Base-by-base conservation (phyloP, 208 protist genomes). In the Acanthamoeba royreba region DNA sequence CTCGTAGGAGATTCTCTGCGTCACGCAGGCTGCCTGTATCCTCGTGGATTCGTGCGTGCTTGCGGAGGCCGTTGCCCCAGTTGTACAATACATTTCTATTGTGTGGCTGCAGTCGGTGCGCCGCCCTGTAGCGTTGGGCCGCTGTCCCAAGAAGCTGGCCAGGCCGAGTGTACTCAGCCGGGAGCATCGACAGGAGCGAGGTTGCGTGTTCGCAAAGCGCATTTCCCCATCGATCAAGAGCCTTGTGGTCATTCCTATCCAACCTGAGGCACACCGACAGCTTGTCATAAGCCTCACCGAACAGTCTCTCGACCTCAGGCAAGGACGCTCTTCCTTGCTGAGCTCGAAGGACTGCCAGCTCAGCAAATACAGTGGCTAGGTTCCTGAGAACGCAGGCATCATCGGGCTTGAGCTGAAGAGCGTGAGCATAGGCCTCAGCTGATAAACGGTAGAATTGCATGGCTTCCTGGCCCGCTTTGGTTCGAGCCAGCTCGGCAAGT, bases 131-230 rank as follows among this genome's bases (percentile, higher is more conserved):
- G 1, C 47, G 40, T 42, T 92, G 42, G 0, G 40, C 58, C 40
- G 87, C 87, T 61, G 42, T 40, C 9, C 42, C 63, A 35, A 92
- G 61, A 5, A 92, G 61, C 58, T 69, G 40, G 40, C 45, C 38
- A 0, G 83, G 52, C 13, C 83, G 83, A 0, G 63, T 40, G 58
- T 28, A 92, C 28, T 69, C 52, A 28, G 19, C 25, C 1, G 87
- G 87, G 17, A 92, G 33, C 1, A 79, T n/a, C n/a, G 87, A 11
- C 13, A 92, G 47, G 5, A 69, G 49, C 4, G 47, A 28, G 28
- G 81, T 69, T 52, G 87, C 53, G 87, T 92, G 87, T 42, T 92
- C 87, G 87, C 87, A 92, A 38, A 92, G 61, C 5, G 87, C 40
- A 33, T 69, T 92, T 52, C 87, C 87, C 87, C 87, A 92, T 15